A percentile compares a stretch with the other conserved stretches of the same genome.
Evolutionary conservation across 768 basidiomycete genomes (phyloP).

Genomic region (Cystofilobasidium ferigula): DNA sequence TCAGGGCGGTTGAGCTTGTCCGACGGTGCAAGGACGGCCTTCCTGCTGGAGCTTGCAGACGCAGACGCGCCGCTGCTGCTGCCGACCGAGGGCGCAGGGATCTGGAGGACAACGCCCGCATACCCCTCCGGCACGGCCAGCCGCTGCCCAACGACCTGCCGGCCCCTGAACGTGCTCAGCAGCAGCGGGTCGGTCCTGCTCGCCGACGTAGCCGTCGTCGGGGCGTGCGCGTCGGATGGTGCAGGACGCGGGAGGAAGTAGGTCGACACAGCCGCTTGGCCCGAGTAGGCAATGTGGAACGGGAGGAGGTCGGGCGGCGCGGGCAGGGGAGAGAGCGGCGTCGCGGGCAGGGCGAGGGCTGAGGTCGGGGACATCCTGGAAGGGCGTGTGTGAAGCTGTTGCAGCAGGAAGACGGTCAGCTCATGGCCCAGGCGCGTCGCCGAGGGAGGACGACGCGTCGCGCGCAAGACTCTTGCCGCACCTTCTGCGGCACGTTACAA

Average conservation of each 20-base stretch:
- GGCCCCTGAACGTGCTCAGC: slow-evolving; percentile 15
- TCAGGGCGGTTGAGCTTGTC: background rate
- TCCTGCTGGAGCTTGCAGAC: background rate
- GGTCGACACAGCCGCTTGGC: slow-evolving; percentile 60
- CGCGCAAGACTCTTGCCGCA: too few species aligned
- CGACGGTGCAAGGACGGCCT: background rate
- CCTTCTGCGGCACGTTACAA: too few species aligned
- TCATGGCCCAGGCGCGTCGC: too few species aligned
- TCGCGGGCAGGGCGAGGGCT: background rate
- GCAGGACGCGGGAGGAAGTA: slow-evolving; percentile 52
- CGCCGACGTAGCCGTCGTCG: too few species aligned
- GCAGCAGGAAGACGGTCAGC: too few species aligned
- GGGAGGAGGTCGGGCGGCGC: slow-evolving; percentile 57
- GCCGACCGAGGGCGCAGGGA: slow-evolving; percentile 3
- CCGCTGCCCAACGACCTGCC: slow-evolving; percentile 21
- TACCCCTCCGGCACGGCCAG: slow-evolving; percentile 10
- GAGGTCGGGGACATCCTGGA: background rate
- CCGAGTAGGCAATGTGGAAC: slow-evolving; percentile 61
- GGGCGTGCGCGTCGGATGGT: background rate
- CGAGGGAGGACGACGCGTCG: too few species aligned
- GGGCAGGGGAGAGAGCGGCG: background rate
- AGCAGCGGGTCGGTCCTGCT: background rate
- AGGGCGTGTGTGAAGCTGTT: too few species aligned
- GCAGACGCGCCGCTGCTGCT: background rate
- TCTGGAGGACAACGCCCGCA: slow-evolving; percentile 6